phyloP scores from a whole-genome alignment of 2,329 filamentous ascomycete species.

The Drechslerella stenobrocha region DNA sequence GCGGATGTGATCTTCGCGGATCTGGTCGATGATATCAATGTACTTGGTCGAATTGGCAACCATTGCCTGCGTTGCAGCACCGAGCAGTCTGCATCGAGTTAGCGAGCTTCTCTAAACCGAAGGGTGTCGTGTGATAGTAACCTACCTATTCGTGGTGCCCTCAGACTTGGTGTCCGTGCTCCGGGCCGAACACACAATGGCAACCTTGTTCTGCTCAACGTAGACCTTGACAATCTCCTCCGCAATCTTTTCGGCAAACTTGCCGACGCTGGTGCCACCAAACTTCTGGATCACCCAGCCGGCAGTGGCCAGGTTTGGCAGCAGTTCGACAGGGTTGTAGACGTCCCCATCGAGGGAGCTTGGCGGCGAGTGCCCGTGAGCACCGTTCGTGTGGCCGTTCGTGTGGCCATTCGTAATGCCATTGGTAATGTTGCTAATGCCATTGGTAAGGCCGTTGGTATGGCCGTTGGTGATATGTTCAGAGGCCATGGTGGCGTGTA shows the following conservation, averaged over 20 bases:
- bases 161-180: slow-evolving; percentile 93
- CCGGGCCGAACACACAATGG: slow-evolving; percentile 91
- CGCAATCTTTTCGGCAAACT: slow-evolving; percentile 78
- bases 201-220: slow-evolving; percentile 72
- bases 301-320: slow-evolving; percentile 33
- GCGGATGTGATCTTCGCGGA: slow-evolving; percentile 77
- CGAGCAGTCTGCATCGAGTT: slow-evolving; percentile 56
- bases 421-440: slow-evolving; percentile 11
- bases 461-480: slow-evolving; percentile 24
- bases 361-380: slow-evolving; percentile 30
- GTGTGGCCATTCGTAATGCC: slow-evolving; percentile 5
- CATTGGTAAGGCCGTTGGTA: slow-evolving; percentile 1
- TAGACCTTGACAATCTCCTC: slow-evolving; percentile 68
- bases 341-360: slow-evolving; percentile 43
- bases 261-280: slow-evolving; percentile 91
- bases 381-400: neutral
- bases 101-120: slow-evolving; percentile 6
- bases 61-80: slow-evolving; percentile 60
- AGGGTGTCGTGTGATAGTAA: slow-evolving; percentile 50
- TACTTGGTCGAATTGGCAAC: slow-evolving; percentile 56
- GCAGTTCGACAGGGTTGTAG: slow-evolving; percentile 43
- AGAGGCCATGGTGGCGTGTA: slow-evolving; percentile 11
- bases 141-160: slow-evolving; percentile 91
- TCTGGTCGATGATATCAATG: slow-evolving; percentile 71
- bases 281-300: slow-evolving; percentile 92